phyloP scores from a whole-genome alignment of 2,329 filamentous ascomycete genomes.

The Colletotrichum coccodes region DNA sequence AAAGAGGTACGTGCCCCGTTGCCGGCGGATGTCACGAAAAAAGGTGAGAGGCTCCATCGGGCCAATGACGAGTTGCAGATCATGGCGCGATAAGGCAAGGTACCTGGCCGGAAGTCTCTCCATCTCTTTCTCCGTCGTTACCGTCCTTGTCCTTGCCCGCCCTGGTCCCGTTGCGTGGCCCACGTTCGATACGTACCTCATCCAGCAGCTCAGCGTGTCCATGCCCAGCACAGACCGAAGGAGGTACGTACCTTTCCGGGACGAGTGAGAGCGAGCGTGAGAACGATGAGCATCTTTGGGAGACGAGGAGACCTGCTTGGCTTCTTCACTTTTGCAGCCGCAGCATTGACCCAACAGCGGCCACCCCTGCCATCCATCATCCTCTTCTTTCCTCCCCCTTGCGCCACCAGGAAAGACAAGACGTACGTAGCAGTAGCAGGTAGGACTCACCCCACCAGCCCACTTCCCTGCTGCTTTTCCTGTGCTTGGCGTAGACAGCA shows the following conservation, averaged over 20 bases:
- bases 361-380: conserved; percentile 9
- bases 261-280: neutral
- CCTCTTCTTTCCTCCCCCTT: neutral
- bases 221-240: neutral
- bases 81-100: conserved; percentile 31
- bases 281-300: neutral
- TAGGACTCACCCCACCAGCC: conserved; percentile 14
- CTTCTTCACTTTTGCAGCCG: neutral
- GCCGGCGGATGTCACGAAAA: conserved; percentile 19
- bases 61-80: conserved; percentile 31
- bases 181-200: neutral
- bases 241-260: neutral
- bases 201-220: too few species aligned
- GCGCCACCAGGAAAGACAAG: neutral
- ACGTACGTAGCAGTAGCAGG: too few species aligned
- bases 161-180: neutral
- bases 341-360: conserved; percentile 18
- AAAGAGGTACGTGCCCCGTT: conserved; percentile 7
- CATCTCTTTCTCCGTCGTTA: conserved; percentile 5
- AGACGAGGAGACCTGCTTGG: neutral
- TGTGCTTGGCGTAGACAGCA: conserved; percentile 19
- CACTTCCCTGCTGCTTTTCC: conserved; percentile 9
- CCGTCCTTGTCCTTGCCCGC: conserved; percentile 7
- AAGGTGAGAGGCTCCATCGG: conserved; percentile 26
- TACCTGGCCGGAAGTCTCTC: conserved; percentile 26